Evolutionary conservation across 495 filamentous ascomycete species (phyloP).

Genomic region (Ramalina intermedia): DNA sequence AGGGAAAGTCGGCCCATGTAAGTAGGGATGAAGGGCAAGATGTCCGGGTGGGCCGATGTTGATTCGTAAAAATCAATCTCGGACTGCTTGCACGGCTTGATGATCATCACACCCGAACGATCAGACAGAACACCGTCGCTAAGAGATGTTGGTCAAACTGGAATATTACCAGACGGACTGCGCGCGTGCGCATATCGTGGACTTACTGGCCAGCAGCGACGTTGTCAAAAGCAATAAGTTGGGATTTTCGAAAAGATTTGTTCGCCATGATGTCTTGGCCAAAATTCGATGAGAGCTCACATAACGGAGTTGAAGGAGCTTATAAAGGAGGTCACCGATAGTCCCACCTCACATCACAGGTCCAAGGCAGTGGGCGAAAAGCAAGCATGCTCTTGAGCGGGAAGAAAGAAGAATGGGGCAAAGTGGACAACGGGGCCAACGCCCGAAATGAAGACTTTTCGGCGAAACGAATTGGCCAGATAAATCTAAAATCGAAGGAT

Average conservation of each 20-base stretch:
- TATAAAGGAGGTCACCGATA: too few species aligned
- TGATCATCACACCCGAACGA: constrained; percentile 66
- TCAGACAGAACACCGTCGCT: constrained; percentile 90
- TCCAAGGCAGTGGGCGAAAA: too few species aligned
- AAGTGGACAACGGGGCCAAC: too few species aligned
- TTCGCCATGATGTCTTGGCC: constrained; percentile 1
- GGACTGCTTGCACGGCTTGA: constrained; percentile 81
- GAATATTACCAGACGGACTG: background rate
- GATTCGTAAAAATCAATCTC: constrained; percentile 92
- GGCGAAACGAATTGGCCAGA: too few species aligned
- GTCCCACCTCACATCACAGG: too few species aligned
- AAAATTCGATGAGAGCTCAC: too few species aligned
- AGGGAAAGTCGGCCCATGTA: constrained; percentile 63
- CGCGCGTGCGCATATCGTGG: too few species aligned
- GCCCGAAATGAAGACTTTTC: too few species aligned
- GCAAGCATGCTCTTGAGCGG: too few species aligned
- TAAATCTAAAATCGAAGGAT: too few species aligned
- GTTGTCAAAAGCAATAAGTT: constrained; percentile 60
- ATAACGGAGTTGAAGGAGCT: too few species aligned
- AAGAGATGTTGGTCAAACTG: constrained; percentile 6
- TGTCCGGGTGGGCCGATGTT: constrained; percentile 48
- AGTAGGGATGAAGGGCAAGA: constrained; percentile 67
- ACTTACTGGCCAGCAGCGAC: constrained; percentile 93
- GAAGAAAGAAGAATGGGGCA: too few species aligned
- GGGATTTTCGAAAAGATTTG: constrained; percentile 21